Evolutionary conservation across 768 basidiomycete species (phyloP).

Genomic region (Pleurotus tuoliensis): DNA sequence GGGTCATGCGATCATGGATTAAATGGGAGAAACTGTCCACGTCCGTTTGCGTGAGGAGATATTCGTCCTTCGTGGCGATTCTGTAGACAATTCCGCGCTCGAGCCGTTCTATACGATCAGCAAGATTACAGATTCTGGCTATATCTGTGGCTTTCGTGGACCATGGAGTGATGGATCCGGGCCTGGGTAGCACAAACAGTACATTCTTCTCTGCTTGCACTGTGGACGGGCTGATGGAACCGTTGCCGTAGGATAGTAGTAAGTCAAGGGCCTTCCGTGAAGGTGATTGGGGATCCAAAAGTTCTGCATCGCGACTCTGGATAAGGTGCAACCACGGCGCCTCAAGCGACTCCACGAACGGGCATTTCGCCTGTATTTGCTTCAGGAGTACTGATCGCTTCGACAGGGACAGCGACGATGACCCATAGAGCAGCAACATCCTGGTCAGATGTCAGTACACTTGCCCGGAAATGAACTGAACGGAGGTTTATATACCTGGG

Average conservation of each 20-base stretch:
- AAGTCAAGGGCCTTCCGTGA: conserved; percentile 55
- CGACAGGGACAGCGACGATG: conserved; percentile 68
- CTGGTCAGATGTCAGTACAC: background rate
- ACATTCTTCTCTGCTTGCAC: conserved; percentile 31
- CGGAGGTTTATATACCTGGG: too few relatives aligned
- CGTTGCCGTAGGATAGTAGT: conserved; percentile 84
- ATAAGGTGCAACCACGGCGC: conserved; percentile 86
- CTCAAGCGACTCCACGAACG: conserved; percentile 66
- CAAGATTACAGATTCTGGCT: conserved; percentile 80
- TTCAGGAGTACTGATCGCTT: conserved; percentile 67
- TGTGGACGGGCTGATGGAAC: conserved; percentile 40
- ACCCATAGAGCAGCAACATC: conserved; percentile 80
- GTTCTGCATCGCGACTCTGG: conserved; percentile 51
- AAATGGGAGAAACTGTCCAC: conserved; percentile 59
- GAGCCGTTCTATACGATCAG: conserved; percentile 65
- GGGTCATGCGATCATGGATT: conserved; percentile 97
- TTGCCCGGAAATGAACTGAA: too few relatives aligned
- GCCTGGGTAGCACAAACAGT: conserved; percentile 75
- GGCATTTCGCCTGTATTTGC: conserved; percentile 47
- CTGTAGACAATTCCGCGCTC: conserved; percentile 80
- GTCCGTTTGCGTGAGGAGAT: conserved; percentile 38
- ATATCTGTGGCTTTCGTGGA: conserved; percentile 99
- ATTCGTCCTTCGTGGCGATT: conserved; percentile 43
- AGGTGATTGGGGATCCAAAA: conserved; percentile 39
- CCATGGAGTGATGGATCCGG: conserved; percentile 96